A percentile compares a stretch with the other conserved stretches of the same genome.
Conservation (phyloP, 768 basidiomycete genomes). For the Hypsizygus marmoreus region DNA sequence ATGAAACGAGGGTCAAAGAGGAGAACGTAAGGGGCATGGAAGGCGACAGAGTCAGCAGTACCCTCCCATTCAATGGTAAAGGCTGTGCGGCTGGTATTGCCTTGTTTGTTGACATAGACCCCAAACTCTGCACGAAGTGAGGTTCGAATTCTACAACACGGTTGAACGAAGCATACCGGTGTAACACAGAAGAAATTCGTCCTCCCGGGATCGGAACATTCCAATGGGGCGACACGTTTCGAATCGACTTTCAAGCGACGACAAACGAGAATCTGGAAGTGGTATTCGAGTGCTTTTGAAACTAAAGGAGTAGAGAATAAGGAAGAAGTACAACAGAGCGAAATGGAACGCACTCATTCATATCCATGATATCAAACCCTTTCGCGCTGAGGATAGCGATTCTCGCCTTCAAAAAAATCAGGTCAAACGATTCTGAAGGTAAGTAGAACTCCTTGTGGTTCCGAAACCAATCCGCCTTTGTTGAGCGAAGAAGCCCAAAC, state of each 20-base stretch:
- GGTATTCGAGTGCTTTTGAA: slow-evolving; percentile 89
- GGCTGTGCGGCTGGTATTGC: slow-evolving; percentile 73
- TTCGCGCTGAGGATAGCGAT: slow-evolving; percentile 91
- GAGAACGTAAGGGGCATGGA: slow-evolving; percentile 86
- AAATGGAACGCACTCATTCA: slow-evolving; percentile 71
- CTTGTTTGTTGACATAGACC: slow-evolving; percentile 88
- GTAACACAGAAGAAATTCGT: slow-evolving; percentile 89
- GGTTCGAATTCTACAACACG: too few species aligned
- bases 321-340: neutral
- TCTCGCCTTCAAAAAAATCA: slow-evolving; percentile 89
- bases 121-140: slow-evolving; percentile 72
- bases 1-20: slow-evolving; percentile 90
- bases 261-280: slow-evolving; percentile 61
- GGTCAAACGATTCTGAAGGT: slow-evolving; percentile 81
- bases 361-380: slow-evolving; percentile 97
- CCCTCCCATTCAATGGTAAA: slow-evolving; percentile 95
- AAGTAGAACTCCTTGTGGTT: slow-evolving; percentile 87
- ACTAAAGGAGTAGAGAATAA: slow-evolving; percentile 35
- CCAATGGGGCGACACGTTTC: slow-evolving; percentile 83
- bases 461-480: slow-evolving; percentile 90
- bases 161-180: slow-evolving; percentile 65
- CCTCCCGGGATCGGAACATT: slow-evolving; percentile 86
- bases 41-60: slow-evolving; percentile 82
- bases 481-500: slow-evolving; percentile 62
- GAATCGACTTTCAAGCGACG: slow-evolving; percentile 75